Base-by-base conservation (phyloP, 805 yeast species). In the Candida rishiriensis region DNA sequence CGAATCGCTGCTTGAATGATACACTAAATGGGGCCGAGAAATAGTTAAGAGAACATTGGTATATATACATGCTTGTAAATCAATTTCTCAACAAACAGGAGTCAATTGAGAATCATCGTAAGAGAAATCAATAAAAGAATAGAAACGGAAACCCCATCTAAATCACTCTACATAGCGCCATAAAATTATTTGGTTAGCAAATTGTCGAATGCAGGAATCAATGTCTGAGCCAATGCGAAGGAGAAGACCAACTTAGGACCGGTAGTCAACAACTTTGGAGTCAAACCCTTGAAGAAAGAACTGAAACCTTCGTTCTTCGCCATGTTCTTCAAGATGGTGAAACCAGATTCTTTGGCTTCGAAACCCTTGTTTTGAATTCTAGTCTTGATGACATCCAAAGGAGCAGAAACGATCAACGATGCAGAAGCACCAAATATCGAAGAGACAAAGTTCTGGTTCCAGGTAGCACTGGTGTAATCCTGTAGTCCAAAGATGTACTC, bases 191-290 rank as follows among this genome's bases (percentile, higher is more conserved):
- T 70, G 16, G 43, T 15, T 52, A 88, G 66, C 46, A 84, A 54
- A 55, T 80, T 80, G 67, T 93, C 99, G 59, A 90, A 89, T 48
- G 95, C 95, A 48, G 99, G 99, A 56, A 93, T 93, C 72, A 93
- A 79, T 34, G 96, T 78, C 73, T 91, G 99, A 36, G 99, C 99
- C 66, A 91, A 72, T 10, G 99, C 99, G 63, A 91, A 91, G n/a
- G 96, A 88, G 67, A 93, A 93, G 43, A 93, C 99, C 60, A 93
- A 79, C 73, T 93, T 93, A 44, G 99, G 99, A 55, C 99, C 99
- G 31, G 99, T 90, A 39, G 99, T 93, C 66, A 93, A 78, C 61
- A 93, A 78, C 70, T 93, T 93, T 49, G 99, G 99, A 48, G 95
- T 87, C 62, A 93, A 78, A 37, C 99, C 99, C 72, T 91, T 91